Evolutionary conservation across 805 yeast genomes (phyloP), one percentile per base, ranked within the genome.

Genomic region (Metschnikowia orientalis): DNA sequence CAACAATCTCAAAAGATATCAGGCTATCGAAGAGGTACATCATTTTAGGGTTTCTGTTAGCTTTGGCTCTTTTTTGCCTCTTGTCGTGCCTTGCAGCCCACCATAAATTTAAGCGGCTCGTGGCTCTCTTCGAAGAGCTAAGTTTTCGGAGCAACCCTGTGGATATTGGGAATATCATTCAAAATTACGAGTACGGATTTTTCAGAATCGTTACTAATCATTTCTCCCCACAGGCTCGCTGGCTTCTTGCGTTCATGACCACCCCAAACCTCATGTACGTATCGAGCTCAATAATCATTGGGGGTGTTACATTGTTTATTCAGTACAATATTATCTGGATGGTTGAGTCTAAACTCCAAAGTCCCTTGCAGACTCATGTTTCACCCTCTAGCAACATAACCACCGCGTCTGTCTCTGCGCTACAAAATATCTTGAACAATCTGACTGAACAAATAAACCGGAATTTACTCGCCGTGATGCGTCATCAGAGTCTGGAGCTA

Each of bases 381-480:
- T n/a, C n/a, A n/a, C 17, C 32, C 20, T 6, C 13, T 18, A 14
- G 13, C 6, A 10, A 18, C 9, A 6, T 15, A 6, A 18, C 29
- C 8, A n/a, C 25, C 8, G 15, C 23, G 18, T 41, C 22, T 18
- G 9, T 40, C 13, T 30, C 35, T 15, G 30, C 23, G 2, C 29
- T 44, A 2, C 48, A 39, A 16, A 11, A 10, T 4, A 26, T 44
- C 2, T 20, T 89, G 6, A 44, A 54, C 5, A 32, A 41, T 0
- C 70, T 78, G 24, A 79, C 83, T 49, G 41, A 42, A 1, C 52
- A 53, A 3, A 56, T 88, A 19, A 92, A 92, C 54, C 59, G 67
- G 3, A 73, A 78, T 22, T 42, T 87, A 10, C 75, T 89, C 40
- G 83, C 84, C 0, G 74, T 83, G 75, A 67, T 85, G 1, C 65